These are phyloP conservation scores for Penicillium herquei DNA, from an alignment of 495 filamentous ascomycete genomes.

Conservation along the genomic window DNA sequence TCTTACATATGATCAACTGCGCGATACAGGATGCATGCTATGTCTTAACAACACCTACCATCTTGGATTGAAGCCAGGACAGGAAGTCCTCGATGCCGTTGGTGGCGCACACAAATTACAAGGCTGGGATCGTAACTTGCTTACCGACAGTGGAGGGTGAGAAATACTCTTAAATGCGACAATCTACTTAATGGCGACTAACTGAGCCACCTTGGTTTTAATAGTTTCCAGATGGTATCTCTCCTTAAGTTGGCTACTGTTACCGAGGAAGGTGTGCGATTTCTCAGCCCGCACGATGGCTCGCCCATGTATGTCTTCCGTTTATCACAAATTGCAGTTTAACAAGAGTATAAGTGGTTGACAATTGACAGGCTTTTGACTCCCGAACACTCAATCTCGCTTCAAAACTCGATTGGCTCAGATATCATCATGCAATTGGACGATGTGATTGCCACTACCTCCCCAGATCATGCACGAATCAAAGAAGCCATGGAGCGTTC, in stretches of 20 bases:
- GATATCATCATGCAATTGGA: conserved; percentile 99
- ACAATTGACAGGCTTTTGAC: conserved; percentile 68
- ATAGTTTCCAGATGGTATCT: conserved; percentile 97
- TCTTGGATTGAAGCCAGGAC: conserved; percentile 89
- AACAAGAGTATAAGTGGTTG: background rate
- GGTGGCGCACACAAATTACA: conserved; percentile 93
- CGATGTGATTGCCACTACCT: conserved; percentile 94
- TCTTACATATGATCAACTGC: conserved; percentile 87
- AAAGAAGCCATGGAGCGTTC: conserved; percentile 92
- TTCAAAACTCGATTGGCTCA: conserved; percentile 95
- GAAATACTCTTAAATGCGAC: conserved; percentile 24
- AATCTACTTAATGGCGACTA: conserved; percentile 1
- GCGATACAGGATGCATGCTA: conserved; percentile 81
- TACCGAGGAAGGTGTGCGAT: conserved; percentile 93
- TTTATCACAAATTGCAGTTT: background rate
- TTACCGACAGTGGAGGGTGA: conserved; percentile 97
- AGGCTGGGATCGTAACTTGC: conserved; percentile 90
- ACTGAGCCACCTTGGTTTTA: conserved; percentile 2
- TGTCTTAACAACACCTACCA: conserved; percentile 99
- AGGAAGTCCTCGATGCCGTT: conserved; percentile 78
- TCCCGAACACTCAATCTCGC: conserved; percentile 92
- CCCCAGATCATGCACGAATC: conserved; percentile 82
- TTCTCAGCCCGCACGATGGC: conserved; percentile 91
- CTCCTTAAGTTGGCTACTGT: conserved; percentile 90
- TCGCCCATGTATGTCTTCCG: conserved; percentile 68